Conservation (phyloP, 805 yeast genomes). For the Kluyveromyces starmeri region DNA sequence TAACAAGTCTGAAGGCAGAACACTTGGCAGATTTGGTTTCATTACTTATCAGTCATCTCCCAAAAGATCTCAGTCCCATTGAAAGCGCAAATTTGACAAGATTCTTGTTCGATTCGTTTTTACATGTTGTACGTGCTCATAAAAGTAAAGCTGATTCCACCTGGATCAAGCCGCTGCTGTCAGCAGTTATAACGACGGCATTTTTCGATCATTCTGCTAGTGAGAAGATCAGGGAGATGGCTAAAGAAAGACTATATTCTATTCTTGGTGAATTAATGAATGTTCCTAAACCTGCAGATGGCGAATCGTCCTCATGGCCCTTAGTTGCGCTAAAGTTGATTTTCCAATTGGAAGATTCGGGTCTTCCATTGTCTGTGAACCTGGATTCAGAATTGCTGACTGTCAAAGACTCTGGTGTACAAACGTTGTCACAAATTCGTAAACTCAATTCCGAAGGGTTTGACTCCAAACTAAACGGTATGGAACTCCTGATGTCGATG, state of each 20-base stretch:
- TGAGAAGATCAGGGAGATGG: conserved; percentile 21
- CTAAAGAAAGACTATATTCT: conserved; percentile 60
- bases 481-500: conserved; percentile 71
- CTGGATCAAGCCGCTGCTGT: conserved; percentile 27
- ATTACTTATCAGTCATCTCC: conserved; percentile 21
- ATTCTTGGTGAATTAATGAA: conserved; percentile 51
- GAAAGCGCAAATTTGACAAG: conserved; percentile 1
- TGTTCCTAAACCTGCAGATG: conserved; percentile 26
- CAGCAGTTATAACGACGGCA: conserved; percentile 24
- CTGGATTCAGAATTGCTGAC: conserved; percentile 52
- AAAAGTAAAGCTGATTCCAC: conserved; percentile 24
- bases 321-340: conserved; percentile 38
- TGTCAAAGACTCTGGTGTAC: conserved; percentile 41
- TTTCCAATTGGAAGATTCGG: conserved; percentile 19
- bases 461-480: conserved; percentile 42
- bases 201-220: conserved; percentile 23
- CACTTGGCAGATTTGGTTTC: conserved; percentile 8
- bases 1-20: conserved; percentile 8
- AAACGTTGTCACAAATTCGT: conserved; percentile 37
- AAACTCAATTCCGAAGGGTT: conserved; percentile 8
- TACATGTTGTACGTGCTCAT: conserved; percentile 43
- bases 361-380: conserved; percentile 24
- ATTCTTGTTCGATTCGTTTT: conserved; percentile 54
- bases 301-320: conserved; percentile 44
- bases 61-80: conserved; percentile 2